A percentile compares a stretch with the other conserved stretches of the same genome.
Evolutionary conservation across 1,139 yeast species (phyloP).

Genomic region (Candida tropicalis): DNA sequence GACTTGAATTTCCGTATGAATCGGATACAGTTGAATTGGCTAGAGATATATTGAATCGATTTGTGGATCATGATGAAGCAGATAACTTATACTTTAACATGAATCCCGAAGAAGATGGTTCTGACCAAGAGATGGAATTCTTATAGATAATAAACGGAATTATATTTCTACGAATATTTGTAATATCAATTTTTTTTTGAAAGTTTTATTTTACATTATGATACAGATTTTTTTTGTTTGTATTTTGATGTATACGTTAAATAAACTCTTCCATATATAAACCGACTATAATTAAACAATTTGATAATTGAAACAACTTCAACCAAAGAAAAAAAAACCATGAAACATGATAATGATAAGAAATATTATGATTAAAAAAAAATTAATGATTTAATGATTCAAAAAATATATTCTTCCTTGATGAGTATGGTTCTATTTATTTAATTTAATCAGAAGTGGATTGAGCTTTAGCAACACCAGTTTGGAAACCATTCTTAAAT

Average conservation of each 20-base stretch:
- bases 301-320: conserved; percentile 6
- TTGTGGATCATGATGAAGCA: conserved; percentile 77
- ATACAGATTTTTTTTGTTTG: conserved; percentile 15
- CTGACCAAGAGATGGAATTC: conserved; percentile 28
- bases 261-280: conserved; percentile 5
- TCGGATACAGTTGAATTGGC: conserved; percentile 68
- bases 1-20: conserved; percentile 64
- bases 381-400: conserved; percentile 6
- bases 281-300: conserved; percentile 7
- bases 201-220: conserved; percentile 14
- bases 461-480: conserved; percentile 72
- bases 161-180: neutral
- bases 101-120: conserved; percentile 39
- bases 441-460: conserved; percentile 42
- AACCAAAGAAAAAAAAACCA: neutral
- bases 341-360: neutral
- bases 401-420: neutral
- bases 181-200: too few species aligned
- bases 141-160: neutral
- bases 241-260: conserved; percentile 18
- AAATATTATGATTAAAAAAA: too few species aligned
- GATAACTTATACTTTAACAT: conserved; percentile 72
- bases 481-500: conserved; percentile 99
- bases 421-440: neutral
- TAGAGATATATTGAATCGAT: conserved; percentile 67